Evolutionary conservation across 768 basidiomycete species (phyloP), one percentile per base, ranked within the genome.

Genomic region (Tephrocybe sp.): DNA sequence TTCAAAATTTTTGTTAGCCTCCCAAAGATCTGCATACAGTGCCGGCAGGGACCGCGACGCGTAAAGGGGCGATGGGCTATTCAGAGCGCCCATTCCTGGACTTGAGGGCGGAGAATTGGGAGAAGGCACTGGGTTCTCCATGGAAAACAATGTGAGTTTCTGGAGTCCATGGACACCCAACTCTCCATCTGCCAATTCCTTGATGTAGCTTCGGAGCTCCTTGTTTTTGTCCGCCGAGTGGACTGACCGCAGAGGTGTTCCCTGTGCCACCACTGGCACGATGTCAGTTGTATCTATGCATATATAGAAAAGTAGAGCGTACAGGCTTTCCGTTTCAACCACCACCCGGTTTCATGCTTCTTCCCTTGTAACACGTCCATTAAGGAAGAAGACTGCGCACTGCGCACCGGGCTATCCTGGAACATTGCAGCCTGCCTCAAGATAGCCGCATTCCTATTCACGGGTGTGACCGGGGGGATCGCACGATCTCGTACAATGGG

Each of bases 281-380:
- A 45, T 38, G 66, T 44, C 64, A 53, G 21, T 3, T 34, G 30
- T 22, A 27, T 19, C n/a, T n/a, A n/a, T 5, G 26, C 12, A 46
- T 27, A 42, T 13, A 30, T 8, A 15, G 36, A 38, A 13, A 4
- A 50, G 40, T 43, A 32, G 5, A 25, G 80, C 83, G 64, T 62
- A 94, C 92, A 66, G 34, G 78, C 72, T 64, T 81, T 84, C 55
- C 87, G 76, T 63, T 88, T 90, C 53, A 83, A 63, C 92, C 92
- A 94, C 92, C 92, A 95, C 6, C 81, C 81, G 18, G 81, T 83
- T 59, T 89, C 85, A 58, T 84, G 81, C 52, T 76, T 83, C 54
- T 78, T 74, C 46, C 79, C 84, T 52, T 85, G 81, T 39, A 89
- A 65, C 18, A 84, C 82, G 55, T 89, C 83, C 58, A 91, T 68